Base-by-base conservation (phyloP, 352 stramenopile species). In the Pythium biforme region DNA sequence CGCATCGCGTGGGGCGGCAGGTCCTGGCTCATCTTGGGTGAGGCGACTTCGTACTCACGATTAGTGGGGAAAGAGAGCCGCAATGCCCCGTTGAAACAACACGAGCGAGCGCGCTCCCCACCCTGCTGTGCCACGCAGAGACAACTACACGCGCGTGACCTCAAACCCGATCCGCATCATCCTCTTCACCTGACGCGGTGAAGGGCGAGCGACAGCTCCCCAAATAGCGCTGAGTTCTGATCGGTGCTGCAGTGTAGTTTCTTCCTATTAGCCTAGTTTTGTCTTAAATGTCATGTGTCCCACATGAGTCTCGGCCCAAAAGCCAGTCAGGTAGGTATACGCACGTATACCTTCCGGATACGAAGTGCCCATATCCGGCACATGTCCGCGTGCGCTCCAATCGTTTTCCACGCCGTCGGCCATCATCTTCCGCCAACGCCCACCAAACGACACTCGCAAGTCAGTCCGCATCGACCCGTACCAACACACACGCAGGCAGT, bases 1-100 rank as follows among this genome's bases (percentile, higher is more conserved):
- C 82, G 82, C 77, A 93, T 61, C 22, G 34, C 46, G 34, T 68
- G 49, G 26, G 58, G 75, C 20, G 66, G 64, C 41, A 77, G 55
- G 41, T 77, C 70, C 19, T 70, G 66, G 49, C 71, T 80, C 57
- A 72, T 70, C 47, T 52, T 75, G 33, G 25, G 57, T 48, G 26
- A 8, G 20, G 19, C 50, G 47, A 54, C 31, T 55, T 19, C 17
- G 11, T 4, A 22, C 37, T 45, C 29, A 20, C 57, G 49, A 19
- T 74, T 26, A 51, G 20, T 17, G 10, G 27, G 51, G 22, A 22
- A 17, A 10, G 14, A 50, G 39, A 19, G 26, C 54, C 3, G 40
- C 25, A 40, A 41, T 40, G 23, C 4, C 23, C 29, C 48, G 15
- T 25, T 20, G 25, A 5, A 17, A 20, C 5, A 54, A 25, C 7